A percentile compares a stretch with the other conserved stretches of the same genome.
Conservation (phyloP, 2,329 filamentous ascomycete species). For the Claviceps paspali region DNA sequence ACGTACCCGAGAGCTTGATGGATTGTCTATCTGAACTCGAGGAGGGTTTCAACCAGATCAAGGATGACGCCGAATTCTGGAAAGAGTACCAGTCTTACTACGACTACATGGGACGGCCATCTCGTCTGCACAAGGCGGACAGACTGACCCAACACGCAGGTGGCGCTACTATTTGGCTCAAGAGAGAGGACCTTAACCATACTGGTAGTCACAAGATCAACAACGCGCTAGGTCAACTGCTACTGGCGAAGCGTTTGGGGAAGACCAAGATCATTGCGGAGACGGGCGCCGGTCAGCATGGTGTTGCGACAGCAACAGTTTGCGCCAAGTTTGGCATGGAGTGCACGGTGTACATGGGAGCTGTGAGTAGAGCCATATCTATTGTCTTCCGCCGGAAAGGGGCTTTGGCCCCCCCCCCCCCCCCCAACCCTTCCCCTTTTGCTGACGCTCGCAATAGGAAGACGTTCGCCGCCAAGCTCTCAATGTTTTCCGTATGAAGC, state of each 20-base stretch:
- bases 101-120: slow-evolving; percentile 90
- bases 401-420: no score
- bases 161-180: slow-evolving; percentile 93
- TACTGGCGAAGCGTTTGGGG: slow-evolving; percentile 70
- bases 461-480: slow-evolving; percentile 91
- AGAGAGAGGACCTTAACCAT: slow-evolving; percentile 94
- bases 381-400: no score
- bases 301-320: slow-evolving; percentile 91
- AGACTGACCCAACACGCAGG: slow-evolving; percentile 78
- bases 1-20: slow-evolving; percentile 95
- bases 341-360: slow-evolving; percentile 96
- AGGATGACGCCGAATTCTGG: slow-evolving; percentile 86
- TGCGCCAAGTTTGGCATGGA: slow-evolving; percentile 98
- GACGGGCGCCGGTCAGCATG: slow-evolving; percentile 93
- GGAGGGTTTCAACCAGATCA: slow-evolving; percentile 74
- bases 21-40: slow-evolving; percentile 87
- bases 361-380: slow-evolving; percentile 33
- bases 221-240: slow-evolving; percentile 86
- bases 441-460: slow-evolving; percentile 35
- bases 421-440: no score
- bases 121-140: slow-evolving; percentile 77
- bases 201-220: slow-evolving; percentile 99
- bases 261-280: slow-evolving; percentile 98
- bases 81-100: slow-evolving; percentile 94
- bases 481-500: slow-evolving; percentile 96